These are phyloP conservation scores for Lichina pygmaea DNA, from an alignment of 495 filamentous ascomycete species.

Conservation along the genomic window DNA sequence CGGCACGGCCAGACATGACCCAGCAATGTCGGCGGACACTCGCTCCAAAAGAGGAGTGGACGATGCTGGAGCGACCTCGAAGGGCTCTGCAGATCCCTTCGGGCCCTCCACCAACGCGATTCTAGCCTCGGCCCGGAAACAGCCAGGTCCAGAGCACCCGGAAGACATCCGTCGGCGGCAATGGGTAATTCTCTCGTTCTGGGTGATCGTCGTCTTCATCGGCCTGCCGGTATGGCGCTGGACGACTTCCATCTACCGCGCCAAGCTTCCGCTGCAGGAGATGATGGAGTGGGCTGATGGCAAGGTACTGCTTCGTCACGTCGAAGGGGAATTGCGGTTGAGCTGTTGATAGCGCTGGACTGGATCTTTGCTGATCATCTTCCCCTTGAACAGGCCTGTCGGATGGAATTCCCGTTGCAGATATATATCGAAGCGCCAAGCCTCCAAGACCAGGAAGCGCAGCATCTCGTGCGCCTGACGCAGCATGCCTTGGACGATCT, in stretches of 20 bases:
- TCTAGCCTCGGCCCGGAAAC: slow-evolving; percentile 2
- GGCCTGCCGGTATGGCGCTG: slow-evolving; percentile 91
- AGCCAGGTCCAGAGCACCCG: slow-evolving; percentile 49
- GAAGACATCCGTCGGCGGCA: slow-evolving; percentile 39
- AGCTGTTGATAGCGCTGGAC: too few relatives aligned
- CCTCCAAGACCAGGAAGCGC: slow-evolving; percentile 38
- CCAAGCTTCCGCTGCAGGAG: slow-evolving; percentile 51
- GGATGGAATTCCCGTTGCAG: slow-evolving; percentile 62
- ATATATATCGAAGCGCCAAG: slow-evolving; percentile 50
- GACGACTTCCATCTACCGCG: slow-evolving; percentile 86
- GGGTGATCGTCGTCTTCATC: slow-evolving; percentile 59
- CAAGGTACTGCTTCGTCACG: slow-evolving; percentile 28
- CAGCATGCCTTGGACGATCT: slow-evolving; percentile 77
- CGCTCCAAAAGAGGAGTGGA: too few relatives aligned
- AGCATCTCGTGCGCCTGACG: slow-evolving; percentile 53
- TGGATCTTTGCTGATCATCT: too few relatives aligned
- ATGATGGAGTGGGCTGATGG: slow-evolving; percentile 91
- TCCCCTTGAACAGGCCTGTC: slow-evolving; percentile 34
- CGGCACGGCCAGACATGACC: too few relatives aligned
- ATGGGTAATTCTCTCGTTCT: slow-evolving; percentile 66
- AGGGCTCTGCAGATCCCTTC: too few relatives aligned
- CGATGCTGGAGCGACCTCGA: too few relatives aligned
- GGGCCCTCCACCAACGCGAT: too few relatives aligned
- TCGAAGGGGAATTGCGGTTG: not conserved
- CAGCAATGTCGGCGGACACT: too few relatives aligned